Base-by-base conservation (phyloP, 1,284 basidiomycete genomes). In the Rhodotorula sp. region DNA sequence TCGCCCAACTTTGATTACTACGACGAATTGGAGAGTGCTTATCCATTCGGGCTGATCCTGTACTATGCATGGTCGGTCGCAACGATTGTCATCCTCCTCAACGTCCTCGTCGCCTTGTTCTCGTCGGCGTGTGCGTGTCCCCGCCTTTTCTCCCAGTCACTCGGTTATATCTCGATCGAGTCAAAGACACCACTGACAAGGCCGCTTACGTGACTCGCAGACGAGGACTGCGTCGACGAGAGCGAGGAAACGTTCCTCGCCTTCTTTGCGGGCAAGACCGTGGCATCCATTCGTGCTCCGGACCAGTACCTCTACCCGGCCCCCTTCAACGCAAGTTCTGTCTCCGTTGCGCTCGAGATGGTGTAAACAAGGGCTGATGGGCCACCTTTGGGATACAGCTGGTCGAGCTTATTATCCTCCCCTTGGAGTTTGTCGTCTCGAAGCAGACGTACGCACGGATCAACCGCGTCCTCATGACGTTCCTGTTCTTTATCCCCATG, bases 61-160 rank as follows among this genome's bases (percentile, higher is more conserved):
- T 62, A 64, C 64, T 70, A 60, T 72, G 89, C 88, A 68, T 95
- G 93, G 93, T 93, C 90, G 80, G 86, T 93, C 59, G 84, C 89
- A 55, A 90, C 91, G 1, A 88, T 88, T n/a, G 85, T 97, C 68
- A 88, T 97, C 73, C 85, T 97, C 65, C 86, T 96, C 80, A 97
- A 96, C 80, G 89, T 99, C 78, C 85, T 99, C 76, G 93, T 99
- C 76, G 97, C 95, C 18, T 82, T 98, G 77, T 98, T 81, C 70
- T 64, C 62, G 26, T 60, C 55, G 17, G 29, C 66, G 5, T 58
- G 55, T 44, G 55, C 22, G 51, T 54, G 14, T 3, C 30, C n/a
- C 20, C 37, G 14, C 56, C 17, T 10, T 33, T 48, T 29, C 29
- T 12, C 18, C 6, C 29, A 33, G 10, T 8, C 33, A 37, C 33